Evolutionary conservation across 495 filamentous ascomycete genomes (phyloP), one percentile per base, ranked within the genome.

Genomic region (Penicillium arizonense): DNA sequence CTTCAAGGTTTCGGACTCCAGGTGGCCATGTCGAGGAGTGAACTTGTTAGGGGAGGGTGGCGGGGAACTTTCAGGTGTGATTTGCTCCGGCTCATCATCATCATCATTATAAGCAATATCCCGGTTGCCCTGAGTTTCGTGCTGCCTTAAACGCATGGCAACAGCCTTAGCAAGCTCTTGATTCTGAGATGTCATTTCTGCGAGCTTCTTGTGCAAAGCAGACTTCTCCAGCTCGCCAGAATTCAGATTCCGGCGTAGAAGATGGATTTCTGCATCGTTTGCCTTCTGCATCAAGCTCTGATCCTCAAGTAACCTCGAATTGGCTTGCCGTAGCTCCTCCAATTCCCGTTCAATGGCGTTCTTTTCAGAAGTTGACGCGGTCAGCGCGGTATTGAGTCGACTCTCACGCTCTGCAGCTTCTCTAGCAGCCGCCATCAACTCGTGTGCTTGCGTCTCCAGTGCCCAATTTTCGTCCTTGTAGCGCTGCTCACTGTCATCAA

Each of bases 381-480:
- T 86, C 51, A 97, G 72, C 23, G 73, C 76, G 58, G 88, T 87
- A 44, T 77, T 82, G n/a, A 96, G 77, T 67, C 86, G 87, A 57
- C 87, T 85, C 68, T 96, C 91, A 45, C 86, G 85, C 58, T 90
- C 89, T 7, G 84, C 77, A 0, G 87, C 79, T 9, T 94, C 91
- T 62, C 82, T 86, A 40, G 81, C 76, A 13, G 79, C 69, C 7
- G 87, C 81, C 53, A 87, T 77, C 23, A 91, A 74, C 47, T 97
- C 91, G 50, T 95, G 94, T 23, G 90, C 82, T 58, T 88, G 86
- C 2, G 91, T 91, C 70, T 97, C 94, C 38, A 98, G 78, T 53
- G 87, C 89, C 94, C 94, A 98, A 63, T 97, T 98, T 65, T 96
- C 93, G 63, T 98, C 94, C 68, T 96, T 97, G 69, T 92, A 96